Base-by-base conservation (phyloP, 1,284 basidiomycete genomes). In the Stereum hirsutum region DNA sequence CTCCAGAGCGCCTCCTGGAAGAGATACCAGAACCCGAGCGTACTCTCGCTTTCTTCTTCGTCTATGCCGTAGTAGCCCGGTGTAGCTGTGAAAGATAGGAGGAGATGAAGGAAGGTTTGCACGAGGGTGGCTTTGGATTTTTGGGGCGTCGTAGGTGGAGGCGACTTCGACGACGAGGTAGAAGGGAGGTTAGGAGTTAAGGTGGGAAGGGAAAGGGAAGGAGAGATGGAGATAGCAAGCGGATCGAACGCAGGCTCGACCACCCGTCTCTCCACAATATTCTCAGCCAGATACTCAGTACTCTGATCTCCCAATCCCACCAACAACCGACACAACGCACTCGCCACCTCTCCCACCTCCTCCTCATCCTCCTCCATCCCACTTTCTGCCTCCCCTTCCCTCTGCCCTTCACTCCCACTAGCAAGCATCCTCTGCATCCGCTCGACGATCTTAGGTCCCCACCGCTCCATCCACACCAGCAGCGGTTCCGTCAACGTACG, bases 1-100 rank as follows among this genome's bases (percentile, higher is more conserved):
- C 72, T 79, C 82, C 89, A 90, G 26, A 95, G 62, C 1, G 87
- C 78, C 59, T 95, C 91, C 60, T 94, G 91, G 46, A 93, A 75
- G 21, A 89, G 66, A 49, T 89, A 91, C 82, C 91, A 95, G 52
- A 92, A 91, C 0, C 78, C 78, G 2, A 93, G 70, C 1, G 85
- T 87, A 68, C 88, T 76, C 66, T 92, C 89, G 54, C 85, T 89
- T 54, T 88, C 80, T 42, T 88, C 82, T 56, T 93, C 90, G 42
- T 92, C 89, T 0, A 77, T 72, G 1, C 85, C 83, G 52, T 81
- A 88, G 49, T 75, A 78, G 1, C 88, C 89, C 1, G 80, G 75
- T 25, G 89, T 71, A 1, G 78, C 81, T 0, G 87, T 89, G 50
- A 87, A 83, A 6, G 78, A 71, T n/a, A 94, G 62, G 21, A 91